Evolutionary conservation across 352 stramenopile genomes (phyloP), one percentile per base, ranked within the genome.

Genomic region (Pythium folliculosum): DNA sequence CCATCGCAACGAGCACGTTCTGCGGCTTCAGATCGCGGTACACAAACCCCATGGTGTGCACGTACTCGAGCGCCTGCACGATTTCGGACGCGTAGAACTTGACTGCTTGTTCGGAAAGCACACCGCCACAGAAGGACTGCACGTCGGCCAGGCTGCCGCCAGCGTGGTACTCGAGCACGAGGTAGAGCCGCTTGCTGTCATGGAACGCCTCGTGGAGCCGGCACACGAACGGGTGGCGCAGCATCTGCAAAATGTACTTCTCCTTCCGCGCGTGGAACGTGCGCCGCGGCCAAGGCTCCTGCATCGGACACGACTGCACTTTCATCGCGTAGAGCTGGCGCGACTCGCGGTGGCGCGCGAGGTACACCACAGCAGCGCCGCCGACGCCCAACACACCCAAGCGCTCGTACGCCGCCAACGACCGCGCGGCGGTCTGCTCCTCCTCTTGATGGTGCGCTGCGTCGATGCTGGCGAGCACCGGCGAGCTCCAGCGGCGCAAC

Each of bases 11-110:
- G 1, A 78, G 52, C 30, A 78, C 64, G 38, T 78, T 78, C 60
- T 78, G 63, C 6, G 82, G 82, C 70, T 94, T 92, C n/a, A 94
- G 72, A 61, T 91, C 81, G 19, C 80, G 69, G 56, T 87, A 80
- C 4, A 88, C 70, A 43, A 81, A 71, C 16, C 67, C 71, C 63
- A 79, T 75, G 0, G 69, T 72, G 53, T 84, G 77, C 1, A 84
- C 57, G 32, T 79, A 79, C 53, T 76, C 71, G 45, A 80, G 70
- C 17, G 70, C 71, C 21, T 75, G 62, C 17, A 74, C 80, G 22
- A 91, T 76, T 68, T 92, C 84, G 19, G 75, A 70, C 7, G 72
- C 72, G 54, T 92, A 92, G 56, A 91, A 88, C 19, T 58, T 60
- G 10, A 82, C 77, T 1, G 49, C 61, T 9, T 63, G 40, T 52